Conservation (phyloP, 257 asterid species). For the Nicotiana knightiana region DNA sequence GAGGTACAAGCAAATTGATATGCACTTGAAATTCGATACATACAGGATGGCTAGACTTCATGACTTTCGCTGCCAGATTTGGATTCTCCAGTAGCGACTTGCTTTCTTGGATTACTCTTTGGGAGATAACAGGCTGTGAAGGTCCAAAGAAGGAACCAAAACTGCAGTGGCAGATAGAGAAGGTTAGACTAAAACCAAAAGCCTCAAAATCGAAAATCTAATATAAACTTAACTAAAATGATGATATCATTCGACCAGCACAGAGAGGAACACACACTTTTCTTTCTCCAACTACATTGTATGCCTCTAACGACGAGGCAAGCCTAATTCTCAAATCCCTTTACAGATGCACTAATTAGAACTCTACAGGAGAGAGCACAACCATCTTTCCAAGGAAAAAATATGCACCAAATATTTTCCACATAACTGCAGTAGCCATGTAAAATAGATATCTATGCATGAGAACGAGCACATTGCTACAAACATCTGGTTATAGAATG, state of each 20-base stretch:
- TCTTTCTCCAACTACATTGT: neutral
- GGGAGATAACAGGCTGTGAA: constrained; percentile 87
- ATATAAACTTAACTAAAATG: neutral
- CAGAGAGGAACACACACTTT: neutral
- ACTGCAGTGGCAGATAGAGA: constrained; percentile 34
- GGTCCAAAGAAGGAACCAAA: constrained; percentile 98
- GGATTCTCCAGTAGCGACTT: constrained; percentile 83
- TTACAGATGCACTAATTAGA: neutral
- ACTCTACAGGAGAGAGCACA: neutral
- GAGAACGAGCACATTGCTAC: neutral
- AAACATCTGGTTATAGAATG: neutral
- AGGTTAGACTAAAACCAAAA: neutral
- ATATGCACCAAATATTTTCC: neutral
- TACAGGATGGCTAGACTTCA: constrained; percentile 38
- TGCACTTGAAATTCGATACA: constrained; percentile 13
- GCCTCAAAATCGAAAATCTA: neutral
- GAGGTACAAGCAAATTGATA: neutral
- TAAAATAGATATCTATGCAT: neutral
- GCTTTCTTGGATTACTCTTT: constrained; percentile 96
- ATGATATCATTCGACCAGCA: neutral
- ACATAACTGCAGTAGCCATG: neutral
- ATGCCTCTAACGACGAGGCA: neutral
- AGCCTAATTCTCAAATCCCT: neutral
- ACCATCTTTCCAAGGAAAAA: neutral
- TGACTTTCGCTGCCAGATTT: constrained; percentile 56